phyloP scores from a whole-genome alignment of 225 moss, liverwort and hornwort genomes.

The Pseudisothecium myosuroides region DNA sequence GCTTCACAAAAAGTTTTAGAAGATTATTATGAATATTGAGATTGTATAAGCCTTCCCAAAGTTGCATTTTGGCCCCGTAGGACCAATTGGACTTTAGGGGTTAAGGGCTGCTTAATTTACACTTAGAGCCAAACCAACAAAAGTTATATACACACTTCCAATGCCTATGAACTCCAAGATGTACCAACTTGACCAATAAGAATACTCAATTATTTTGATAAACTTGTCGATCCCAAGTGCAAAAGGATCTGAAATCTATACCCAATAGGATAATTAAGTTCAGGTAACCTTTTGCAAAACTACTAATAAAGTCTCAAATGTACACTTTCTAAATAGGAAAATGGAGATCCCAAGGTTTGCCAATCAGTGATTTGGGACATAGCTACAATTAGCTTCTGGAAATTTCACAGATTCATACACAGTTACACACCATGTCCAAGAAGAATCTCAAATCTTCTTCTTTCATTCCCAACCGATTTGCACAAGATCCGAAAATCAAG shows the following conservation, averaged over 20 bases:
- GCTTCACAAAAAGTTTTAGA: too few species aligned
- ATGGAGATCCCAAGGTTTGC: background rate
- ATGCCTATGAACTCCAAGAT: background rate
- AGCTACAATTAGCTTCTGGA: background rate
- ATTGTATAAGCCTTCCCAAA: too few species aligned
- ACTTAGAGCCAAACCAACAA: background rate
- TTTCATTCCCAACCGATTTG: background rate
- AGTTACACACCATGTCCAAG: too few species aligned
- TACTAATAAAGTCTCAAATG: background rate
- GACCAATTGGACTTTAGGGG: too few species aligned
- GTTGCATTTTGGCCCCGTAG: too few species aligned
- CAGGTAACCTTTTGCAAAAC: background rate
- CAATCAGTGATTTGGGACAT: too few species aligned
- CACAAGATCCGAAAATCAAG: background rate
- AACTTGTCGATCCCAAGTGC: background rate
- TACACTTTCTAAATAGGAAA: background rate
- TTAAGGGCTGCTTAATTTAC: background rate
- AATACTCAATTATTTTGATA: background rate
- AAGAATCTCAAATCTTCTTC: background rate
- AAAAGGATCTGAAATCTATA: background rate
- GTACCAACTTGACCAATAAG: background rate
- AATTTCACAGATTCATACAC: background rate
- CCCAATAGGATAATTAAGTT: background rate
- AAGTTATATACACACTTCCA: background rate
- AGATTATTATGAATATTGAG: too few species aligned